Evolutionary conservation across 192 early-diverging fungal species (phyloP).

Genomic region (Coemansia sp.): DNA sequence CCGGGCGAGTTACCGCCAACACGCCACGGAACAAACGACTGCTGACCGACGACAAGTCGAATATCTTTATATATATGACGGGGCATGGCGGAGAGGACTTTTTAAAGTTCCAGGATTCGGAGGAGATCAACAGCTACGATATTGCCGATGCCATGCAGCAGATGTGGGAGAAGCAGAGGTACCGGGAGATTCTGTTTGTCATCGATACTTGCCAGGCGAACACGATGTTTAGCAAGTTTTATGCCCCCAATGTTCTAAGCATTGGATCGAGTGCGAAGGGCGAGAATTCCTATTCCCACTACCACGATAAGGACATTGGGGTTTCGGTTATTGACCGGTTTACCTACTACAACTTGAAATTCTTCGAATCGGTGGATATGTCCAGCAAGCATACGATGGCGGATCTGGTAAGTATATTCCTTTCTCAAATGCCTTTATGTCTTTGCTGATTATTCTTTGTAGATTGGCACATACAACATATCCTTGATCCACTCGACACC

Average conservation of each 20-base stretch:
- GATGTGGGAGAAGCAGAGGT: constrained; percentile 95
- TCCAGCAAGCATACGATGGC: constrained; percentile 71
- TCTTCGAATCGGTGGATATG: constrained; percentile 82
- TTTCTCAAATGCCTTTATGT: background rate
- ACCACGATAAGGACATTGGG: constrained; percentile 84
- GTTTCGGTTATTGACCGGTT: constrained; percentile 97
- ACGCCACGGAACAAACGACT: constrained; percentile 94
- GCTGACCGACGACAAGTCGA: constrained; percentile 92
- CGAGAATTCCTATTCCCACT: constrained; percentile 87
- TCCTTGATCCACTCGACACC: constrained; percentile 75
- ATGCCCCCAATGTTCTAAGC: constrained; percentile 90
- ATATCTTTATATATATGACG: constrained; percentile 97
- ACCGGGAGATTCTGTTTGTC: constrained; percentile 98
- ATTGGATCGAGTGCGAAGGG: constrained; percentile 82
- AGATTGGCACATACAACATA: constrained; percentile 69
- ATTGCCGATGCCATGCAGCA: constrained; percentile 95
- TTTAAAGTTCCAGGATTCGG: constrained; percentile 97
- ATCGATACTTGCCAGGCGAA: constrained; percentile 99
- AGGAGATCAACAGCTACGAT: constrained; percentile 95
- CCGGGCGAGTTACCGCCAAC: constrained; percentile 74
- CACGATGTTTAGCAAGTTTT: constrained; percentile 91
- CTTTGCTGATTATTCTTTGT: background rate
- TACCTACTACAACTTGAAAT: constrained; percentile 94
- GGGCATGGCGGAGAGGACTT: constrained; percentile 99
- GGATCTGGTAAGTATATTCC: constrained; percentile 61